phyloP scores from a whole-genome alignment of 1,139 yeast genomes.

The Suhomyces coccinellae region DNA sequence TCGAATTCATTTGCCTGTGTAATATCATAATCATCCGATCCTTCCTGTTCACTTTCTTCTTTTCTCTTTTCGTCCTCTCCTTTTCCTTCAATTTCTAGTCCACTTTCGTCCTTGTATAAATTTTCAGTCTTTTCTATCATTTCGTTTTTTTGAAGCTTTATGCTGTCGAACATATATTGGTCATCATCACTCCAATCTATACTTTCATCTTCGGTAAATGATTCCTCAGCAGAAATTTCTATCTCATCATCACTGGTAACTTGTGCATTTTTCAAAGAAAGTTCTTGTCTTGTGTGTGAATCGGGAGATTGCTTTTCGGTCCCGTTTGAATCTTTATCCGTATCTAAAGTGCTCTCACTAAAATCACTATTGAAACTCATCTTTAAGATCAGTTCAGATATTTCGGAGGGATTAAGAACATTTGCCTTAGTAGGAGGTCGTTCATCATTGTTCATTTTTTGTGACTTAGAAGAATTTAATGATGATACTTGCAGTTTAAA shows the following conservation, averaged over 20 bases:
- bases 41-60: not conserved
- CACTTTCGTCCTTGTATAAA: not conserved
- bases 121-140: not conserved
- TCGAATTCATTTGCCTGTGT: slow-evolving; percentile 15
- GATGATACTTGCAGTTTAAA: not conserved
- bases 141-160: not conserved
- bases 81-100: not conserved
- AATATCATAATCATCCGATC: slow-evolving; percentile 14
- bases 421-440: not conserved
- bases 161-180: not conserved
- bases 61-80: slow-evolving; percentile 2
- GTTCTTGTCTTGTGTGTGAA: not conserved
- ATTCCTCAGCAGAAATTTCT: not conserved
- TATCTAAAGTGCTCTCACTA: slow-evolving; percentile 3
- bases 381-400: slow-evolving; percentile 10
- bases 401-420: not conserved
- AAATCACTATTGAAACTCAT: slow-evolving; percentile 13
- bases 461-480: not conserved
- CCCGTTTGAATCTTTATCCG: not conserved
- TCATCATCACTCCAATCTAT: slow-evolving; percentile 6
- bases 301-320: not conserved
- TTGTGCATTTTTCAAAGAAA: too few relatives aligned
- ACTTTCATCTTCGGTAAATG: not conserved
- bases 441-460: not conserved
- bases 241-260: not conserved